Percentiles rank a stretch among this genome's conserved stretches.
Evolutionary conservation across 352 stramenopile species (phyloP).

Genomic region (Phytophthora meadii): DNA sequence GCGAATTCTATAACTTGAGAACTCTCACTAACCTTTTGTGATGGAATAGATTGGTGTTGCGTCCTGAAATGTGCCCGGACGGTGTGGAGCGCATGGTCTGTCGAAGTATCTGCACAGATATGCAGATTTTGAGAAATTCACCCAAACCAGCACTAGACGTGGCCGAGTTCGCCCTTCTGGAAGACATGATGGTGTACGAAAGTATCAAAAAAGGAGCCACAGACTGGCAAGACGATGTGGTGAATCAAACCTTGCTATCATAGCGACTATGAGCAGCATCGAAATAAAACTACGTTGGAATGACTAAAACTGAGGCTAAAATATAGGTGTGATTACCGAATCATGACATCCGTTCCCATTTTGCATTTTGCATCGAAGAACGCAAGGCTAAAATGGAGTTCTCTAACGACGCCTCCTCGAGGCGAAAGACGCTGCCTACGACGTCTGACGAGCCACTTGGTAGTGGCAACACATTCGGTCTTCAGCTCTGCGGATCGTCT

Average conservation of each 20-base stretch:
- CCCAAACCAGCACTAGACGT: slow-evolving; percentile 19
- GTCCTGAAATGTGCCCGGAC: slow-evolving; percentile 32
- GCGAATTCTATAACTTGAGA: neutral
- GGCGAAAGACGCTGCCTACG: neutral
- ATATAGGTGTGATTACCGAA: neutral
- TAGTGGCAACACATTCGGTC: neutral
- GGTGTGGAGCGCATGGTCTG: slow-evolving; percentile 37
- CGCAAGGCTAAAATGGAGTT: neutral
- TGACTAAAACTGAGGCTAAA: neutral
- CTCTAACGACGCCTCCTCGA: neutral
- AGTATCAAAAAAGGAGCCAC: slow-evolving; percentile 26
- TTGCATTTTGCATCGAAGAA: neutral
- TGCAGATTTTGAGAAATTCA: slow-evolving; percentile 24
- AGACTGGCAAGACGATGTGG: slow-evolving; percentile 25
- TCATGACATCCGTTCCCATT: neutral
- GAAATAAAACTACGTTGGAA: slow-evolving; percentile 1
- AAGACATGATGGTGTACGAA: slow-evolving; percentile 36
- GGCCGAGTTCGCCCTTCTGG: slow-evolving; percentile 23
- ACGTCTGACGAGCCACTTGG: neutral
- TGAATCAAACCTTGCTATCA: no score
- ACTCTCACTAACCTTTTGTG: neutral
- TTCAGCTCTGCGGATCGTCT: neutral
- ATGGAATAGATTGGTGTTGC: slow-evolving; percentile 24
- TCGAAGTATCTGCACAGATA: slow-evolving; percentile 36
- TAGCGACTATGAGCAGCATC: no score